phyloP scores from a whole-genome alignment of 371 early-diverging fungal species.

The Capillidium heterosporum region DNA sequence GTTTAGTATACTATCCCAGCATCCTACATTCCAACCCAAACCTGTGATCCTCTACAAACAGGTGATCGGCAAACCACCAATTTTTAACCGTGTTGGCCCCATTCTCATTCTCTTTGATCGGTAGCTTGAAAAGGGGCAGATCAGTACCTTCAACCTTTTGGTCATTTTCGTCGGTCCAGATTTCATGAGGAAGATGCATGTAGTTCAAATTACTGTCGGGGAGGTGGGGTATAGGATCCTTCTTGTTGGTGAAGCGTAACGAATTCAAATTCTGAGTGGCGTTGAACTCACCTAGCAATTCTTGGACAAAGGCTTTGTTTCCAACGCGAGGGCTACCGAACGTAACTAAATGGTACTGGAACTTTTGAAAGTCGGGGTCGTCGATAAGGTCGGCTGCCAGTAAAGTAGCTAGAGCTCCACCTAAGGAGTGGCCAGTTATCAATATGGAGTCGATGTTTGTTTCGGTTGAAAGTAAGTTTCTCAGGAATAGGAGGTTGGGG shows the following conservation, averaged over 20 bases:
- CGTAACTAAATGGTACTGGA: not conserved
- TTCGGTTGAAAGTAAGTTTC: not conserved
- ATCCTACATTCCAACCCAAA: not conserved
- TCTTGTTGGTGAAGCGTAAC: not conserved
- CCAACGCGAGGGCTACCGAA: not conserved
- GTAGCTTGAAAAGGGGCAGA: not conserved
- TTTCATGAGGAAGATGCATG: not conserved
- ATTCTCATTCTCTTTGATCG: not conserved
- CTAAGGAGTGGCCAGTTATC: not conserved
- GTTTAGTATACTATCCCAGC: too few relatives aligned
- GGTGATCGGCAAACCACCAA: not conserved
- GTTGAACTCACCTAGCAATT: not conserved
- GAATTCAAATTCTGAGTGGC: not conserved
- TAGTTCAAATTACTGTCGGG: not conserved
- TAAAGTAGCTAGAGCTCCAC: not conserved
- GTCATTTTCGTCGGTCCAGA: not conserved
- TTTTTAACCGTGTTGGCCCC: not conserved
- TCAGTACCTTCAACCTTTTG: not conserved
- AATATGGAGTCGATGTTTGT: not conserved
- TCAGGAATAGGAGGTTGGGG: not conserved
- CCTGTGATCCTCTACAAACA: not conserved
- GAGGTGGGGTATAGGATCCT: not conserved
- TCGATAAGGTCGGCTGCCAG: not conserved
- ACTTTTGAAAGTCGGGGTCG: not conserved
- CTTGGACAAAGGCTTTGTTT: not conserved